Percentiles rank a stretch among this genome's conserved stretches.
phyloP scores from a whole-genome alignment of 306 rosid genomes.

The Crataegus laevigata region DNA sequence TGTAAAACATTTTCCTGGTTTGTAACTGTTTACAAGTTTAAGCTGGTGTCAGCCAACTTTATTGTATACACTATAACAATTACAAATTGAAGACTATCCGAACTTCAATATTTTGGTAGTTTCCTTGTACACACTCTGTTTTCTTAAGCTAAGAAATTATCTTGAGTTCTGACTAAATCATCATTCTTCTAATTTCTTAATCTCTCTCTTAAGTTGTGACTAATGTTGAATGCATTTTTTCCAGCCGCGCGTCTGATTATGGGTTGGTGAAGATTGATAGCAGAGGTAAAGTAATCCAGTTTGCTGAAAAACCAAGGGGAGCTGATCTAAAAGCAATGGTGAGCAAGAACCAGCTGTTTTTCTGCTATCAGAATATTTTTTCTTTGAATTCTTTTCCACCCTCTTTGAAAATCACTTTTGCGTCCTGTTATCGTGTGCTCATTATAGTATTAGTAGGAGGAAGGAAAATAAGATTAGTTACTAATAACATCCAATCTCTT shows the following conservation, averaged over 20 bases:
- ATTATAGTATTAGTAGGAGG: not conserved
- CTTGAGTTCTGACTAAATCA: not conserved
- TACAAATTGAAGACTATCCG: not conserved
- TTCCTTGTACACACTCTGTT: not conserved
- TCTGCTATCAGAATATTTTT: not conserved
- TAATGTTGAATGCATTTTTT: slow-evolving; percentile 15
- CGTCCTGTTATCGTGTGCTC: not conserved
- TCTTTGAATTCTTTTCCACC: not conserved
- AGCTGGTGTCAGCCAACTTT: not conserved
- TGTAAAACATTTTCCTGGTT: not conserved
- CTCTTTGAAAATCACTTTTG: not conserved
- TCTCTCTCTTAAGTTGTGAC: not conserved
- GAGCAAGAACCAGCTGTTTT: slow-evolving; percentile 12
- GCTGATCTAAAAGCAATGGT: slow-evolving; percentile 71
- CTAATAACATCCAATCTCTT: too few species aligned
- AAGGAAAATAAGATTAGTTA: not conserved
- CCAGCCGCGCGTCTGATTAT: slow-evolving; percentile 81
- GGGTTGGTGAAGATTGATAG: slow-evolving; percentile 78
- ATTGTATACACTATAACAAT: not conserved
- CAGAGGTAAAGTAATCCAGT: slow-evolving; percentile 57
- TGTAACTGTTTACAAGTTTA: not conserved
- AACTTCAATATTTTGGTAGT: not conserved
- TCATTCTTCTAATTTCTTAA: not conserved
- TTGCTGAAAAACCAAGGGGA: slow-evolving; percentile 76
- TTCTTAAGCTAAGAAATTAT: too few species aligned